Conservation (phyloP, 2,329 filamentous ascomycete species). For the Fonsecaea nubica region DNA sequence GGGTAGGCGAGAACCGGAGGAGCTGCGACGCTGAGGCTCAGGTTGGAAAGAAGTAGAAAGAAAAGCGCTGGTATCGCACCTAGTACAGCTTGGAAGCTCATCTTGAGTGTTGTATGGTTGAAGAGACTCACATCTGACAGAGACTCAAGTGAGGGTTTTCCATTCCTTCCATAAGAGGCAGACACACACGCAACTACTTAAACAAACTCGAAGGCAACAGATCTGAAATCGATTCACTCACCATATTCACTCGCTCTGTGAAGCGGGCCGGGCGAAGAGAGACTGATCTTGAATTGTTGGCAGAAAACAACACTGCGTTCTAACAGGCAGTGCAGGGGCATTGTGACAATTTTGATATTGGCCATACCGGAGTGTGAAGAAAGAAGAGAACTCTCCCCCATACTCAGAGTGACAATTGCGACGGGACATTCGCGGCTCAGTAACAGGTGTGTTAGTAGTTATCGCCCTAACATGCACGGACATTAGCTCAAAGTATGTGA, state of each 20-base stretch:
- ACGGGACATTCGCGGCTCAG: not conserved
- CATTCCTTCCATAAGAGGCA: not conserved
- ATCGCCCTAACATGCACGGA: not conserved
- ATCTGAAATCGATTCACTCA: not conserved
- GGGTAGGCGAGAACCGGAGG: not conserved
- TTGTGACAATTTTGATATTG: not conserved
- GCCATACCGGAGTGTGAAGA: not conserved
- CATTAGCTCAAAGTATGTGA: not conserved
- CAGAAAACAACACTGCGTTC: not conserved
- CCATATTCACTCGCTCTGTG: not conserved
- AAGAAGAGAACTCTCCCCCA: too few relatives aligned
- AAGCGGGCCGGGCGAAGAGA: not conserved
- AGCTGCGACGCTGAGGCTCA: not conserved
- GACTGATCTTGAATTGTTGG: not conserved
- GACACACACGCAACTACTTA: not conserved
- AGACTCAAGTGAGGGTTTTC: not conserved
- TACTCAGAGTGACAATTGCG: not conserved
- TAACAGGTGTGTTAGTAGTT: not conserved
- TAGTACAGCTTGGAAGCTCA: not conserved
- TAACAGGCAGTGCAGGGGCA: not conserved
- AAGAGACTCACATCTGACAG: not conserved
- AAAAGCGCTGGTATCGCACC: not conserved
- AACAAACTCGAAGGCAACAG: not conserved
- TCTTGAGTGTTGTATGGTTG: not conserved
- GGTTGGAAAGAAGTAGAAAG: constrained; percentile 5